phyloP scores from a whole-genome alignment of 768 basidiomycete species.

The Tylopilus balloui region DNA sequence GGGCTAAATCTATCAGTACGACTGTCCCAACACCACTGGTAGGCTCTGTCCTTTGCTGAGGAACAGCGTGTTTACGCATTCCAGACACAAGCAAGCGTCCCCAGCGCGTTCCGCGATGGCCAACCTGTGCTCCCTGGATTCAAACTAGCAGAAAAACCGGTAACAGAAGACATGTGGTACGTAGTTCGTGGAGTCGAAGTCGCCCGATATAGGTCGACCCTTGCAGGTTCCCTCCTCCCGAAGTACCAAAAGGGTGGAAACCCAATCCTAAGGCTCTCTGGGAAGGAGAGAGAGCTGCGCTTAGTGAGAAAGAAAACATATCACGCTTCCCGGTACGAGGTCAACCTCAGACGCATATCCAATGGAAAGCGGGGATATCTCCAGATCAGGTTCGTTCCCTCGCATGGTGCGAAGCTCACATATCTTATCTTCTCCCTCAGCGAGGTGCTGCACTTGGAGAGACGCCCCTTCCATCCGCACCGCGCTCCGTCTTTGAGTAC shows the following conservation, averaged over 20 bases:
- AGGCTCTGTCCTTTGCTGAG: not conserved
- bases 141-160: slow-evolving; percentile 58
- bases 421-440: slow-evolving; percentile 39
- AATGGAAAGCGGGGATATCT: slow-evolving; percentile 59
- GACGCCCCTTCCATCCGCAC: slow-evolving; percentile 58
- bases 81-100: slow-evolving; percentile 14
- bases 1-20: slow-evolving; percentile 7
- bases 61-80: slow-evolving; percentile 12
- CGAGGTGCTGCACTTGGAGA: slow-evolving; percentile 84
- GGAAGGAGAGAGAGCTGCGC: slow-evolving; percentile 41
- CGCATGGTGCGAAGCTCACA: not conserved
- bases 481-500: slow-evolving; percentile 89
- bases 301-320: slow-evolving; percentile 44
- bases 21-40: slow-evolving; percentile 10
- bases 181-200: slow-evolving; percentile 20
- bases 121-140: slow-evolving; percentile 73
- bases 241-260: slow-evolving; percentile 79
- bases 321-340: slow-evolving; percentile 19
- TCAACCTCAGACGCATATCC: slow-evolving; percentile 35
- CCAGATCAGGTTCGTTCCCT: slow-evolving; percentile 61
- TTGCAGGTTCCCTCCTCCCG: slow-evolving; percentile 76
- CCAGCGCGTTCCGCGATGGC: slow-evolving; percentile 66
- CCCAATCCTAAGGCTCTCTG: slow-evolving; percentile 82
- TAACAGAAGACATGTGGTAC: slow-evolving; percentile 68
- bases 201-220: slow-evolving; percentile 14